A percentile compares a stretch with the other conserved stretches of the same genome.
Evolutionary conservation across 75 land plant species (phyloP).

Genomic region (Pinus tabuliformis): DNA sequence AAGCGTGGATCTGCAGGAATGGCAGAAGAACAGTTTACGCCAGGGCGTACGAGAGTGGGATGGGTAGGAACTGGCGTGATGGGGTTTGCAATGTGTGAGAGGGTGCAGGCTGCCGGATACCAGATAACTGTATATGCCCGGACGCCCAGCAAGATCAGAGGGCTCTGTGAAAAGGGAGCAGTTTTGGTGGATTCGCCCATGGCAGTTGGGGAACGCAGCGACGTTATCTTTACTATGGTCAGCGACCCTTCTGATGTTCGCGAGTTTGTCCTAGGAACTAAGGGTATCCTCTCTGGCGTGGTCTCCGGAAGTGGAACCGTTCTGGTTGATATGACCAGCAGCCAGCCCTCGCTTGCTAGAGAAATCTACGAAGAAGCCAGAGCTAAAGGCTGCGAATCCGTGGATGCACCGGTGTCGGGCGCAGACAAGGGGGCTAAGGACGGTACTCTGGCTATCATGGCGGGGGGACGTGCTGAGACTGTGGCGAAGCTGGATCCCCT

Average conservation of each 20-base stretch:
- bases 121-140: constrained; percentile 72
- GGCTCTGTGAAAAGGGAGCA: constrained; percentile 59
- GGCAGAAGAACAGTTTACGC: constrained; percentile 4
- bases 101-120: constrained; percentile 70
- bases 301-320: constrained; percentile 32
- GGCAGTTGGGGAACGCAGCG: constrained; percentile 44
- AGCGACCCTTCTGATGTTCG: constrained; percentile 85
- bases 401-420: constrained; percentile 91
- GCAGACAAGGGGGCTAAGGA: constrained; percentile 80
- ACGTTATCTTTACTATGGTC: constrained; percentile 82
- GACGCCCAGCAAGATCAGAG: constrained; percentile 60
- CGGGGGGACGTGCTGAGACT: constrained; percentile 52
- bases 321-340: constrained; percentile 77
- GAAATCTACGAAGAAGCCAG: constrained; percentile 42
- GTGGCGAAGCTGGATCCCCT: constrained; percentile 51
- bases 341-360: constrained; percentile 63
- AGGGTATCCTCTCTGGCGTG: constrained; percentile 48
- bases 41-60: constrained; percentile 49
- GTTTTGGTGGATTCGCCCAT: constrained; percentile 42
- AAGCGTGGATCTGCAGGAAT: background rate
- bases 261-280: constrained; percentile 37
- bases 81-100: constrained; percentile 86
- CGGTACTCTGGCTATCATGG: constrained; percentile 66
- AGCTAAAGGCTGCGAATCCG: constrained; percentile 41
- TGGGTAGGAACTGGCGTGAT: constrained; percentile 94